phyloP scores from a whole-genome alignment of 495 filamentous ascomycete genomes.

The Penicillium longicatenatum region DNA sequence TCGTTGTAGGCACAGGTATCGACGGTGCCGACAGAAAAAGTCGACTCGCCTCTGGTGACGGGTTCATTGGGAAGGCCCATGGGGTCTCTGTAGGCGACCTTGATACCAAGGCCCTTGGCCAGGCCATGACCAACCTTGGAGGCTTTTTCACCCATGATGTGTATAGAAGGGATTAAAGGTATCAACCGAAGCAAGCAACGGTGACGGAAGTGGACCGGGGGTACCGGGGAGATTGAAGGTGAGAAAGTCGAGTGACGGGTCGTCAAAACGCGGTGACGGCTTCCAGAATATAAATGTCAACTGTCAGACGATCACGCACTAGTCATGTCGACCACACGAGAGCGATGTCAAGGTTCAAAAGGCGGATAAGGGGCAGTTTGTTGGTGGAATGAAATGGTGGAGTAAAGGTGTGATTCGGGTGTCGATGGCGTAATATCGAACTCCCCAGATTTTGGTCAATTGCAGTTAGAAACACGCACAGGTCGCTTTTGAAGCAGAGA shows the following conservation, averaged over 20 bases:
- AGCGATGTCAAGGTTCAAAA: conserved; percentile 11
- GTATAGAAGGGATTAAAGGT: not conserved
- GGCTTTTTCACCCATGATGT: conserved; percentile 40
- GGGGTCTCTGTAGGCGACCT: conserved; percentile 66
- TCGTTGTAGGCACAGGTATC: conserved; percentile 84
- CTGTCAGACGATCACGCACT: conserved; percentile 18
- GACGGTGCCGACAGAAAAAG: conserved; percentile 71
- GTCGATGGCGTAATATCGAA: conserved; percentile 35
- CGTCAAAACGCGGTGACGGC: conserved; percentile 14
- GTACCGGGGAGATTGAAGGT: conserved; percentile 1
- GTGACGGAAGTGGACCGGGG: not conserved
- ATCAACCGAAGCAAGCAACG: conserved; percentile 5
- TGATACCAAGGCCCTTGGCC: conserved; percentile 84
- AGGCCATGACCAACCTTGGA: conserved; percentile 68
- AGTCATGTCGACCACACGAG: conserved; percentile 15
- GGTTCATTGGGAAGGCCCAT: conserved; percentile 49
- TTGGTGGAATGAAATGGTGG: conserved; percentile 3
- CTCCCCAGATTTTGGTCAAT: conserved; percentile 22
- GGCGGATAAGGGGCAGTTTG: conserved; percentile 11
- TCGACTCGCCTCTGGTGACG: conserved; percentile 71
- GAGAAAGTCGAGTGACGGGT: not conserved
- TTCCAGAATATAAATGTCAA: conserved; percentile 25
- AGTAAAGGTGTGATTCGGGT: conserved; percentile 26
- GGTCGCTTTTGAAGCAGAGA: conserved; percentile 1
- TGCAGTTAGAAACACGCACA: conserved; percentile 6